Base-by-base conservation (phyloP, 148 eudicot genomes). In the Fallopia convolvulus region DNA sequence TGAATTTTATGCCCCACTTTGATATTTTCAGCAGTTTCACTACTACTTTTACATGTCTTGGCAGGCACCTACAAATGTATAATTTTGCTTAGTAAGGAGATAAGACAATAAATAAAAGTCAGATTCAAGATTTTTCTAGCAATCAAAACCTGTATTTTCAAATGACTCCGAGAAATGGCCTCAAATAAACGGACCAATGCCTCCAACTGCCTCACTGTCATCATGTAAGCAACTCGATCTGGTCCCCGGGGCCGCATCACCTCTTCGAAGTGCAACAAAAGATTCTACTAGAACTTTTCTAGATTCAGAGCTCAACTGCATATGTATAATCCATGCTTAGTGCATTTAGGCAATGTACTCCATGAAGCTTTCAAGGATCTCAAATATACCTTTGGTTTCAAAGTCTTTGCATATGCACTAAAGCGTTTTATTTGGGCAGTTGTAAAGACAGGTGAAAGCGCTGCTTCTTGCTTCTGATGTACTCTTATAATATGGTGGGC, bases 191-290 rank as follows among this genome's bases (percentile, higher is more conserved):
- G 86, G 83, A 95, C 85, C 78, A 95, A 82, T 72, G 98, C 98
- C 88, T 95, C 99, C 58, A 95, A 89, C 79, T 95, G 99, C 80
- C 99, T 91, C 47, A 95, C 98, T 13, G 99, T 95, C 99, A 95
- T 95, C 72, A 98, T 90, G 84, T 93, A 95, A 75, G 99, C 99
- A 83, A 92, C 97, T 85, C 91, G n/a, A n/a, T n/a, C n/a, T 88
- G 74, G 90, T 91, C 42, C 99, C 97, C 32, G 99, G 99, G 77
- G 97, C 80, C 32, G 97, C 83, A 82, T 95, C 98, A 50, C 94
- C 97, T 86, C 94, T 87, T 33, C 98, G 91, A 55, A 95, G 91
- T 77, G 86, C 44, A 79, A 95, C 99, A 79, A 93, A 95, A 11
- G 99, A 95, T 44, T 93, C 93, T 70, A 93, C 99, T 78, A 95